These are phyloP conservation scores for Fusarium irregulare DNA, from an alignment of 2,329 filamentous ascomycete species.

Conservation along the genomic window DNA sequence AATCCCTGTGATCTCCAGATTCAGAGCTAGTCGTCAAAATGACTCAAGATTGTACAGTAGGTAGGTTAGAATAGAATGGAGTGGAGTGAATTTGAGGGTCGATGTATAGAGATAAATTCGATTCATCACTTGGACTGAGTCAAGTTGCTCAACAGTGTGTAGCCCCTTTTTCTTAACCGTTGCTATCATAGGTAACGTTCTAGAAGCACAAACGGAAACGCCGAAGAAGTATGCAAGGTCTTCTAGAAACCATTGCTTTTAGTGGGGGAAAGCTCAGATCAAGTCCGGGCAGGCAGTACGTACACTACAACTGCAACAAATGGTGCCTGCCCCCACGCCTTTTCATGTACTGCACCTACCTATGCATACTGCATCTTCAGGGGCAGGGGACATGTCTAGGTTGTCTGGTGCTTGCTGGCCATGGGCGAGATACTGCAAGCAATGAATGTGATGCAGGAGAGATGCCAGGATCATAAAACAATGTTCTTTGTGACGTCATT, in stretches of 20 bases:
- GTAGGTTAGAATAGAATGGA: neutral
- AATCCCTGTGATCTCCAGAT: neutral
- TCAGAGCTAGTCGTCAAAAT: neutral
- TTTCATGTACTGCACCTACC: neutral
- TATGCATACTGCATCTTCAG: constrained; percentile 3
- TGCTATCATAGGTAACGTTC: constrained; percentile 1
- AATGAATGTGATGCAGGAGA: constrained; percentile 20
- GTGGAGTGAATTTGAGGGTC: neutral
- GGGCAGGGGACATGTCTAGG: constrained; percentile 6
- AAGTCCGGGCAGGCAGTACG: neutral
- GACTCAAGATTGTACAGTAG: constrained; percentile 12
- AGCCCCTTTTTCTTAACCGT: neutral
- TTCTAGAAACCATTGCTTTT: constrained; percentile 21
- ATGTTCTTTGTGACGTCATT: constrained; percentile 19
- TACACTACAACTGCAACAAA: neutral
- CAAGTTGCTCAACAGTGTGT: neutral
- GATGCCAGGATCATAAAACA: constrained; percentile 1
- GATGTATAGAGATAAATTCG: neutral
- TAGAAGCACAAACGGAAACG: constrained; percentile 19
- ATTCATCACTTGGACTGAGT: constrained; percentile 3
- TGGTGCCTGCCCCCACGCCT: constrained; percentile 7
- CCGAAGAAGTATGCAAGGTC: constrained; percentile 14
- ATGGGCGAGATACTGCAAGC: constrained; percentile 20
- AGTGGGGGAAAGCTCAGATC: neutral
- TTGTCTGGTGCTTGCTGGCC: neutral